phyloP scores from a whole-genome alignment of 768 basidiomycete species.

The Serendipita sp. region DNA sequence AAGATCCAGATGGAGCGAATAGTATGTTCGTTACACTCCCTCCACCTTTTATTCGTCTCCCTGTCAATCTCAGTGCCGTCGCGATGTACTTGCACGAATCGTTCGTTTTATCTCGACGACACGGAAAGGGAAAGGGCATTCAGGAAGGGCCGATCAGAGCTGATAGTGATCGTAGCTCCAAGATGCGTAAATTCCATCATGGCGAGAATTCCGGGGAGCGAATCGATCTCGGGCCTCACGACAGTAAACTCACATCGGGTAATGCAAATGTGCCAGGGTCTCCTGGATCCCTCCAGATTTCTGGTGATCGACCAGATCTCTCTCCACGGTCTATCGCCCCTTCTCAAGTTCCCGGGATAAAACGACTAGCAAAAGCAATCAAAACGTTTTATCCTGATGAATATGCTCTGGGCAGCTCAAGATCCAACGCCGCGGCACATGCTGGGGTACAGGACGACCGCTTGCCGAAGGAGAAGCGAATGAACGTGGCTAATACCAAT shows the following conservation, averaged over 20 bases:
- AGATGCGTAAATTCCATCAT: background rate
- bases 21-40: slow-evolving; percentile 2
- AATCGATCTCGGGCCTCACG: too few relatives aligned
- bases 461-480: background rate
- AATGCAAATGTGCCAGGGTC: background rate
- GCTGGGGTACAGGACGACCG: background rate
- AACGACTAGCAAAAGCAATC: background rate
- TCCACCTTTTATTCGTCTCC: background rate
- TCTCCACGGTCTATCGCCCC: background rate
- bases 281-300: background rate
- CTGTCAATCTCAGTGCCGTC: background rate
- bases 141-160: background rate
- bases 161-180: background rate
- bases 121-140: background rate
- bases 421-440: background rate
- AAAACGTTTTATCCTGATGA: background rate
- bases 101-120: background rate
- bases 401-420: background rate
- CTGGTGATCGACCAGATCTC: background rate
- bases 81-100: slow-evolving; percentile 2
- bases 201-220: too few relatives aligned
- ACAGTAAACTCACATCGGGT: too few relatives aligned
- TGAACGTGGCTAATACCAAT: background rate
- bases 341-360: background rate
- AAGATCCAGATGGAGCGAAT: background rate